phyloP scores from a whole-genome alignment of 2,329 filamentous ascomycete species.

The Pyrenophora teres region DNA sequence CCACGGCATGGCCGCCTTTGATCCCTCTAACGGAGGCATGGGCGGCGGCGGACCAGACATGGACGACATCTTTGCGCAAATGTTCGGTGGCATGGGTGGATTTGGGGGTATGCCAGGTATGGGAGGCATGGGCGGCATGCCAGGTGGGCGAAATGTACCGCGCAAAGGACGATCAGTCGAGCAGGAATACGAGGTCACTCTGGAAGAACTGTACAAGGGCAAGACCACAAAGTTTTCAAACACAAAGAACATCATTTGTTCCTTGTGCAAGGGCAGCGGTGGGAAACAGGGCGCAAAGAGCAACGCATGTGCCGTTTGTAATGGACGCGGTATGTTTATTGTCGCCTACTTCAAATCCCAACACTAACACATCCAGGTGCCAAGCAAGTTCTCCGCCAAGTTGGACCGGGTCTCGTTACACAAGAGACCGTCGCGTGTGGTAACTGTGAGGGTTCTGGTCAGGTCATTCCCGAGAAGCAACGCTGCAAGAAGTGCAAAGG shows the following conservation, averaged over 20 bases:
- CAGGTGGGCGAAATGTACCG: conserved; percentile 57
- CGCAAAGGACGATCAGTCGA: conserved; percentile 81
- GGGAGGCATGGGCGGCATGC: conserved; percentile 62
- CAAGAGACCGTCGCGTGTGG: conserved; percentile 80
- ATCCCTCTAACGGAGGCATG: conserved; percentile 68
- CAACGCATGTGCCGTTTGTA: conserved; percentile 80
- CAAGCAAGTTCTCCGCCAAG: conserved; percentile 76
- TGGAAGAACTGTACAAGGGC: conserved; percentile 97
- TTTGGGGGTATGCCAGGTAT: conserved; percentile 58
- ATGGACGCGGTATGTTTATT: conserved; percentile 66
- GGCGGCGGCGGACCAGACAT: conserved; percentile 72
- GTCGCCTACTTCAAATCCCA: not conserved
- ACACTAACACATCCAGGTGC: conserved; percentile 56
- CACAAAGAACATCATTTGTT: conserved; percentile 91
- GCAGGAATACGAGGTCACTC: conserved; percentile 84
- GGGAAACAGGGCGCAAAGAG: conserved; percentile 91
- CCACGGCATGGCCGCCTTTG: conserved; percentile 95
- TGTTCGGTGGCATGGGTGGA: conserved; percentile 68
- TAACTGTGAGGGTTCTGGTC: conserved; percentile 82
- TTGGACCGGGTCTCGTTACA: conserved; percentile 84
- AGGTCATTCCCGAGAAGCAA: conserved; percentile 92
- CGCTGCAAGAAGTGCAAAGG: conserved; percentile 99
- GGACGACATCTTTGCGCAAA: conserved; percentile 89
- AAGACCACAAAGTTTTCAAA: conserved; percentile 97
- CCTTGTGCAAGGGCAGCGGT: conserved; percentile 82